Conservation (phyloP, 495 filamentous ascomycete genomes). For the Corynascus novoguineensis region DNA sequence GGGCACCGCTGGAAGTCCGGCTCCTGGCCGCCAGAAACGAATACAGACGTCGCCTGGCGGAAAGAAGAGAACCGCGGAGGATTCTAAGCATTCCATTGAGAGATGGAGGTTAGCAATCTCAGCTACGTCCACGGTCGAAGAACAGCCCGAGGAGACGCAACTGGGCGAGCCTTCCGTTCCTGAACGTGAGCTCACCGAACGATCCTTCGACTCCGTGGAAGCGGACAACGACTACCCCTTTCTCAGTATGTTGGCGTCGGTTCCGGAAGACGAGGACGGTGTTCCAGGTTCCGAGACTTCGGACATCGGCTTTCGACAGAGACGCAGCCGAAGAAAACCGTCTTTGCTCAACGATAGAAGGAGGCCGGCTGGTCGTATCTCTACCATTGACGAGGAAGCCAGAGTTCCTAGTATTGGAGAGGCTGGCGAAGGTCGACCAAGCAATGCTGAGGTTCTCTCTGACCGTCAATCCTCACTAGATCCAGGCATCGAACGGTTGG, state of each 20-base stretch:
- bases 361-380: neutral
- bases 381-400: slow-evolving; percentile 1
- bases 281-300: neutral
- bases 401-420: slow-evolving; percentile 5
- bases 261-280: slow-evolving; percentile 11
- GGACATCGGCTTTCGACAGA: neutral
- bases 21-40: neutral
- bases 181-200: neutral
- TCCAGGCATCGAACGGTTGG: slow-evolving; percentile 6
- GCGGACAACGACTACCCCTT: slow-evolving; percentile 1
- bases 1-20: slow-evolving; percentile 9
- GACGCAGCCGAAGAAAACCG: neutral
- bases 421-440: slow-evolving; percentile 1
- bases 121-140: neutral
- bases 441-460: slow-evolving; percentile 8
- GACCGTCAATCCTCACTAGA: slow-evolving; percentile 16
- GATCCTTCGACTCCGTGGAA: neutral
- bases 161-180: neutral
- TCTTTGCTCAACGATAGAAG: slow-evolving; percentile 8
- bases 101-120: slow-evolving; percentile 9
- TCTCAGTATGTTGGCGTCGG: slow-evolving; percentile 2
- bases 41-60: neutral
- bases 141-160: neutral
- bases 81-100: slow-evolving; percentile 5
- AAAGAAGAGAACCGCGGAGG: slow-evolving; percentile 3